Evolutionary conservation across 768 basidiomycete genomes (phyloP).

Genomic region (Amanita muscaria): DNA sequence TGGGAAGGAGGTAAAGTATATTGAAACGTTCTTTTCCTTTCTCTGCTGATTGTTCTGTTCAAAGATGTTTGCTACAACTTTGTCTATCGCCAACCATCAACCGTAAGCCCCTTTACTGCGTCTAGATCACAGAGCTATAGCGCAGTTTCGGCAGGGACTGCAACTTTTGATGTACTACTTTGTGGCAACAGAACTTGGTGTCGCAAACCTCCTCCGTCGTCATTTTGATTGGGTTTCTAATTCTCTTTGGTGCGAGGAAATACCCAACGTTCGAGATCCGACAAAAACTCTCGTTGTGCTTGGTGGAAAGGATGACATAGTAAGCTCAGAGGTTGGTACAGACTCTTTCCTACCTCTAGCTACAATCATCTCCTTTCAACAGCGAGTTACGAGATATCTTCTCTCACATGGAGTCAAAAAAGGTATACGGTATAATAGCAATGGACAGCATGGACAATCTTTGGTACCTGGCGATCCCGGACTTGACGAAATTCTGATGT

Average conservation of each 20-base stretch:
- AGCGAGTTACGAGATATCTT: conserved; percentile 72
- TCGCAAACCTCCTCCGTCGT: conserved; percentile 75
- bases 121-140: not conserved
- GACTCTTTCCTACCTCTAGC: not conserved
- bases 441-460: conserved; percentile 56
- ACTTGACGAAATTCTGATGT: conserved; percentile 49
- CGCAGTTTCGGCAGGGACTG: conserved; percentile 43
- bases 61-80: conserved; percentile 89
- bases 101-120: conserved; percentile 32
- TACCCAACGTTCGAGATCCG: conserved; percentile 68
- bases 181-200: conserved; percentile 79
- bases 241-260: conserved; percentile 85
- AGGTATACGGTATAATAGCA: conserved; percentile 55
- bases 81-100: conserved; percentile 61
- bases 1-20: conserved; percentile 80
- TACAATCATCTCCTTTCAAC: conserved; percentile 5
- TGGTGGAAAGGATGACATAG: conserved; percentile 75
- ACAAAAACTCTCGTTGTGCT: conserved; percentile 63
- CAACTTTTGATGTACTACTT: conserved; percentile 84
- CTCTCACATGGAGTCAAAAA: conserved; percentile 64
- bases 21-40: not conserved
- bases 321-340: conserved; percentile 54
- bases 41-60: conserved; percentile 2
- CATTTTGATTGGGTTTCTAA: conserved; percentile 86
- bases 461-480: conserved; percentile 43